Percentiles rank a stretch among this genome's conserved stretches.
Evolutionary conservation across 1,284 basidiomycete genomes (phyloP).

Genomic region (Heterobasidion irregulare): DNA sequence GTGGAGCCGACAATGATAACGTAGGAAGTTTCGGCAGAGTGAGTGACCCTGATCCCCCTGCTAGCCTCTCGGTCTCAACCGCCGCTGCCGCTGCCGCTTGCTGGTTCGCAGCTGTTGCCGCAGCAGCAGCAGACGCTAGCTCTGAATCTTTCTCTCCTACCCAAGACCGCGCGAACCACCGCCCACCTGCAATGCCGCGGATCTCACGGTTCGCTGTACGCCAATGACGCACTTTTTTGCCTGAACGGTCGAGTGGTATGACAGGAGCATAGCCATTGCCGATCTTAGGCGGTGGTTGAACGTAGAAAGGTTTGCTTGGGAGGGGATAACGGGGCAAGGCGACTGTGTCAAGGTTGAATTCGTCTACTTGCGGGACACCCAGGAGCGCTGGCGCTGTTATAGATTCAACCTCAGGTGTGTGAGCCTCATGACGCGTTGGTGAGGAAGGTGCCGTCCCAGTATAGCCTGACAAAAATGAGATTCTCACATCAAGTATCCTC

Average conservation of each 20-base stretch:
- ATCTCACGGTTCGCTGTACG: conserved; percentile 65
- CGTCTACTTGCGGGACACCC: conserved; percentile 25
- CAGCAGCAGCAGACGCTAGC: conserved; percentile 26
- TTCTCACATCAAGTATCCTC: background rate
- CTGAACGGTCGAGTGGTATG: conserved; percentile 54
- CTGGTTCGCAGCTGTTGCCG: conserved; percentile 14
- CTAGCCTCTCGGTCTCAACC: background rate
- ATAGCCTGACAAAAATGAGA: conserved; percentile 20
- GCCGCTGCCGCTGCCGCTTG: background rate
- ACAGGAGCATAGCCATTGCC: conserved; percentile 60
- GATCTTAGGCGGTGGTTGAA: conserved; percentile 67
- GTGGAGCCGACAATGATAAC: conserved; percentile 8
- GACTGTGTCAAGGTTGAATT: conserved; percentile 46
- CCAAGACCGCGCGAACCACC: conserved; percentile 70
- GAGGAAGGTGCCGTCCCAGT: conserved; percentile 37
- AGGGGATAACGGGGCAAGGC: conserved; percentile 67
- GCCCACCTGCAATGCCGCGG: conserved; percentile 68
- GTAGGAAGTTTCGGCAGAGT: conserved; percentile 11
- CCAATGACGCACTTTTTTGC: conserved; percentile 59
- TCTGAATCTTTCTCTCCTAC: conserved; percentile 74
- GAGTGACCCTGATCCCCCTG: conserved; percentile 2
- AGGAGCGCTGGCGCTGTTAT: conserved; percentile 1
- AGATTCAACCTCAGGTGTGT: conserved; percentile 18
- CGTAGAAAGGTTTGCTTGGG: conserved; percentile 70
- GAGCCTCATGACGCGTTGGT: conserved; percentile 24